A percentile compares a stretch with the other conserved stretches of the same genome.
Conservation (phyloP, 345 rosid genomes). For the Gossypium sturtianum region DNA sequence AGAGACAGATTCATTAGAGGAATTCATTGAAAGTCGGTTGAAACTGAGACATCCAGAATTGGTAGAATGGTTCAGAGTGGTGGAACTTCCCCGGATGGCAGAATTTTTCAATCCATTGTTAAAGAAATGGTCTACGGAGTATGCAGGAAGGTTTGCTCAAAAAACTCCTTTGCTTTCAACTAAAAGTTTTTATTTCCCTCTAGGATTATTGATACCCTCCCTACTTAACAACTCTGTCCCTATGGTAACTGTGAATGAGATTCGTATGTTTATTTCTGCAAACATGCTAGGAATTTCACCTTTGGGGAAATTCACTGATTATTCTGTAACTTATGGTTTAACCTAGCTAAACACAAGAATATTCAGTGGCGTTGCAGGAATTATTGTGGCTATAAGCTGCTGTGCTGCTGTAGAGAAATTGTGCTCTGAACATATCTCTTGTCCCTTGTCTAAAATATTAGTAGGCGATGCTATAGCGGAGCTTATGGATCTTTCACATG, state of each 20-base stretch:
- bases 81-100: slow-evolving; percentile 50
- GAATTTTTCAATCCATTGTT: slow-evolving; percentile 54
- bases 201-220: slow-evolving; percentile 1
- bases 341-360: slow-evolving; percentile 21
- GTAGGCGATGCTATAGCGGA: slow-evolving; percentile 34
- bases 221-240: not conserved
- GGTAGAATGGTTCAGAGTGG: slow-evolving; percentile 51
- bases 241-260: not conserved
- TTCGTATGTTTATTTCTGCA: not conserved
- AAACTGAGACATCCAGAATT: slow-evolving; percentile 34
- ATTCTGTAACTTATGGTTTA: slow-evolving; percentile 5
- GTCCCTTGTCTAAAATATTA: slow-evolving; percentile 27
- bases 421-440: slow-evolving; percentile 36
- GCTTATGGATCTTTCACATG: slow-evolving; percentile 50
- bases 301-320: not conserved
- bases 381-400: slow-evolving; percentile 53
- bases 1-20: slow-evolving; percentile 30
- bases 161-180: slow-evolving; percentile 8
- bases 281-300: slow-evolving; percentile 1
- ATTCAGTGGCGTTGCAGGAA: slow-evolving; percentile 76
- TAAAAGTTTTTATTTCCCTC: not conserved
- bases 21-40: slow-evolving; percentile 45
- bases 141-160: slow-evolving; percentile 67
- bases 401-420: slow-evolving; percentile 51
- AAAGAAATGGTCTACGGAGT: slow-evolving; percentile 67